Percentiles rank a stretch among this genome's conserved stretches.
Evolutionary conservation across 2,329 filamentous ascomycete genomes (phyloP).

Genomic region (Stagonosporopsis vannaccii): DNA sequence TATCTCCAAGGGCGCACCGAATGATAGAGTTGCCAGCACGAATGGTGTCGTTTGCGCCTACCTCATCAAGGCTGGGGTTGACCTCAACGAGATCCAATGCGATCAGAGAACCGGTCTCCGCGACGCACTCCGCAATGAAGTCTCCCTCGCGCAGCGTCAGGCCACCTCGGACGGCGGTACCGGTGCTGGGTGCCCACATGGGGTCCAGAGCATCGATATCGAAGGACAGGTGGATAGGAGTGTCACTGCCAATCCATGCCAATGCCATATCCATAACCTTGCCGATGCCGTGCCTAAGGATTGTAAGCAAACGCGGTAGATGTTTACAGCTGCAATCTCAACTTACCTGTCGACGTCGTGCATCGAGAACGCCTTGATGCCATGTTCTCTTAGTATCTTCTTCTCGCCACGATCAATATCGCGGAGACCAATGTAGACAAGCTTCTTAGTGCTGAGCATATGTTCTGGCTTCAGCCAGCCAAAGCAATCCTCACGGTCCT

Average conservation of each 20-base stretch:
- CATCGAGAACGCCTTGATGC: conserved; percentile 97
- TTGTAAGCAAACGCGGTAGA: conserved; percentile 4
- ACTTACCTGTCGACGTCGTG: conserved; percentile 89
- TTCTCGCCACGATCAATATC: conserved; percentile 96
- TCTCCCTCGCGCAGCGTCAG: conserved; percentile 94
- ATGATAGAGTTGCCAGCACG: conserved; percentile 90
- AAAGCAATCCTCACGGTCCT: conserved; percentile 80
- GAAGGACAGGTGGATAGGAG: conserved; percentile 95
- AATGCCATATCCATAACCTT: conserved; percentile 98
- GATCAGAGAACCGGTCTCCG: conserved; percentile 63
- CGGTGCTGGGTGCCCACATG: conserved; percentile 94
- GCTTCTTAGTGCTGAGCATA: conserved; percentile 75
- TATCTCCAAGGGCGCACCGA: conserved; percentile 90
- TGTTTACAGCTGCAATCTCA: no score
- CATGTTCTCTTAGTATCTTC: conserved; percentile 84
- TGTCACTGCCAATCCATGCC: conserved; percentile 91
- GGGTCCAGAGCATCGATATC: conserved; percentile 97
- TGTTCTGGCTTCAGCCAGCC: conserved; percentile 85
- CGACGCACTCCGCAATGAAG: conserved; percentile 82
- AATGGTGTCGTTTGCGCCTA: conserved; percentile 84
- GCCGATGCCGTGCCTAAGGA: conserved; percentile 82
- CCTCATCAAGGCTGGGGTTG: conserved; percentile 57
- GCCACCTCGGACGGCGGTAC: conserved; percentile 91
- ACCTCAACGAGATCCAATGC: conserved; percentile 66
- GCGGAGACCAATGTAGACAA: conserved; percentile 95